A percentile compares a stretch with the other conserved stretches of the same genome.
These are phyloP conservation scores for Populus hybrid DNA, from an alignment of 441 rosid genomes.

Conservation along the genomic window DNA sequence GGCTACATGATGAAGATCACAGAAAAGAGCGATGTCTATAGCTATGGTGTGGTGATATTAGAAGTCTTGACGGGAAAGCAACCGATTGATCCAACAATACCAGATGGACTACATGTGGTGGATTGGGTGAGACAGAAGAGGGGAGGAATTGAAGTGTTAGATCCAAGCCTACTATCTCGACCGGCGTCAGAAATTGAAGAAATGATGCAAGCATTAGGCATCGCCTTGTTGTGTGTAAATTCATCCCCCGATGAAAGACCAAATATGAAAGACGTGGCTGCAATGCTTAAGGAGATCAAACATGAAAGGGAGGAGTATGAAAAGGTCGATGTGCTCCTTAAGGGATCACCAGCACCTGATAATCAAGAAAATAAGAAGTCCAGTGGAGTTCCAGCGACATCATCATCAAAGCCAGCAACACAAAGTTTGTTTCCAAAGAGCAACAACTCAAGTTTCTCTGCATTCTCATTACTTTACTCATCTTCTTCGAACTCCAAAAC, in stretches of 20 bases:
- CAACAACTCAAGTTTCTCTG: conserved; percentile 83
- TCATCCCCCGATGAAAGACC: conserved; percentile 83
- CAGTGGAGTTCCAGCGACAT: conserved; percentile 31
- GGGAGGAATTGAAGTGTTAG: conserved; percentile 67
- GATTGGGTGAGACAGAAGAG: conserved; percentile 83
- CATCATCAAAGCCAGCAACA: conserved; percentile 46
- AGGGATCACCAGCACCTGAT: conserved; percentile 55
- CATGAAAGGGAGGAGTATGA: conserved; percentile 83
- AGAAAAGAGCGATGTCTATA: conserved; percentile 92
- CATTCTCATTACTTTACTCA: conserved; percentile 66
- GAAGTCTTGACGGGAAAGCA: conserved; percentile 93
- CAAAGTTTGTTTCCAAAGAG: conserved; percentile 48
- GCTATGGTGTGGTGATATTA: conserved; percentile 85
- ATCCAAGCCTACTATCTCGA: conserved; percentile 46
- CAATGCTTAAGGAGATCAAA: conserved; percentile 87
- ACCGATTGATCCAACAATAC: conserved; percentile 95
- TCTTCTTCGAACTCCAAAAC: conserved; percentile 36
- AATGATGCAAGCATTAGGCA: conserved; percentile 81
- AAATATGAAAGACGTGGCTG: conserved; percentile 88
- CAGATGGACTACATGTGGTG: conserved; percentile 78
- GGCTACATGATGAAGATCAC: conserved; percentile 97
- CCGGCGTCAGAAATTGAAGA: conserved; percentile 68
- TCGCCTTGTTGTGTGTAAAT: conserved; percentile 76
- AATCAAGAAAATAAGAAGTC: conserved; percentile 25
- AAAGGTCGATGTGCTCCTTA: conserved; percentile 67